Evolutionary conservation across 208 protist species (phyloP), one percentile per base, ranked within the genome.

Genomic region (Phytomonas sp.): DNA sequence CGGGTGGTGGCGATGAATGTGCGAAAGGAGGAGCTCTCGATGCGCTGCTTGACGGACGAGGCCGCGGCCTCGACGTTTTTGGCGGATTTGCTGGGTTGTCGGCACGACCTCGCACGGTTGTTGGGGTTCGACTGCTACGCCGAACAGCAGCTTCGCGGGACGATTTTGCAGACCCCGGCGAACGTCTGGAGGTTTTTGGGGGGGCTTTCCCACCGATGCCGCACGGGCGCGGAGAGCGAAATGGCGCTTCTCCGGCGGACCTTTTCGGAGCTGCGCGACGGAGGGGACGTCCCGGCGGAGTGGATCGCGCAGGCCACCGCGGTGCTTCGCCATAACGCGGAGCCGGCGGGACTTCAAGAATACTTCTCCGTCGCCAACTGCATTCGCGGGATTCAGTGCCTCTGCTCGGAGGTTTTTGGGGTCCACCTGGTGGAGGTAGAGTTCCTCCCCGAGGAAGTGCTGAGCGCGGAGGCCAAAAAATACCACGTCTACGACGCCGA

Each of bases 321-420:
- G 14, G 87, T 84, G 42, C 67, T 94, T 42, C 81, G 88, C 12
- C 84, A 79, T 11, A 80, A 91, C 64, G 83, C 83, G 0, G 88
- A 94, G 76, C 87, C 91, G 42, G 79, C 82, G 60, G 68, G 68
- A n/a, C 80, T 80, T 19, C 61, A 73, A 19, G 82, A 94, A 71
- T 97, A 94, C 78, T 94, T 96, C 75, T 94, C 87, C 16, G 90
- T 96, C 32, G 91, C 85, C 29, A 95, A 96, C 76, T 94, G 87
- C 75, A 84, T 94, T 45, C 83, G 89, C 32, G 94, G 94, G 63
- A 92, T 97, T 66, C 86, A 95, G 79, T 90, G 84, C 66, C 83
- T 97, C 36, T 97, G 92, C 76, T 87, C 83, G 4, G 84, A 92
- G 69, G 85, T 96, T 2, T 97, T 97, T 74, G 92, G 94, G 56